These are phyloP conservation scores for Cyclotella baltica DNA, from an alignment of 108 stramenopile species.

Conservation along the genomic window DNA sequence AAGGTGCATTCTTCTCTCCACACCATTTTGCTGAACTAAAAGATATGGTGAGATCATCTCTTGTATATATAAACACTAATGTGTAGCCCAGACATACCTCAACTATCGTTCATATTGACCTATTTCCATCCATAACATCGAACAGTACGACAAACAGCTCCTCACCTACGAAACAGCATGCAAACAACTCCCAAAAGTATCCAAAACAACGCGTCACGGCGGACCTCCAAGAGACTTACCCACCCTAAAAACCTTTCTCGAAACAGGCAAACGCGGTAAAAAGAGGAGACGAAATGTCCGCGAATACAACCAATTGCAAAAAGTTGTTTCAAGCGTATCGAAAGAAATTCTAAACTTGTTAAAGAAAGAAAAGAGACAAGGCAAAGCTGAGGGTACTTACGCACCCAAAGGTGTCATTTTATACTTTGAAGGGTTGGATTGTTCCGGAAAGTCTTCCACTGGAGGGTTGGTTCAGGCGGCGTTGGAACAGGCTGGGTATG, in stretches of 20 bases:
- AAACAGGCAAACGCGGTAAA: conserved; percentile 50
- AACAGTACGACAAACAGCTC: conserved; percentile 40
- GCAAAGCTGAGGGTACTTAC: conserved; percentile 18
- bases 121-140: not conserved
- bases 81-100: too few relatives aligned
- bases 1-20: conserved; percentile 76
- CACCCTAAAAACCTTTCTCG: conserved; percentile 69
- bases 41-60: conserved; percentile 25
- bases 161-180: conserved; percentile 63
- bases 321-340: conserved; percentile 39
- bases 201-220: conserved; percentile 29
- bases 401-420: conserved; percentile 80
- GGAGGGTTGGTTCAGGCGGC: conserved; percentile 67
- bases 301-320: conserved; percentile 48
- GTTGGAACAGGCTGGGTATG: conserved; percentile 63
- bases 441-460: conserved; percentile 74
- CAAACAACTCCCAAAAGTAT: conserved; percentile 44
- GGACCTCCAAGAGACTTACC: conserved; percentile 67
- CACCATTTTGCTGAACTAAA: conserved; percentile 77
- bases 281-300: conserved; percentile 49
- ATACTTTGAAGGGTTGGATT: conserved; percentile 85
- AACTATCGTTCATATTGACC: too few relatives aligned
- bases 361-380: conserved; percentile 39
- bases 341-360: conserved; percentile 44
- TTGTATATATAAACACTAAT: not conserved